Evolutionary conservation across 2,329 filamentous ascomycete genomes (phyloP), one percentile per base, ranked within the genome.

Genomic region (Venturia aucupariae): DNA sequence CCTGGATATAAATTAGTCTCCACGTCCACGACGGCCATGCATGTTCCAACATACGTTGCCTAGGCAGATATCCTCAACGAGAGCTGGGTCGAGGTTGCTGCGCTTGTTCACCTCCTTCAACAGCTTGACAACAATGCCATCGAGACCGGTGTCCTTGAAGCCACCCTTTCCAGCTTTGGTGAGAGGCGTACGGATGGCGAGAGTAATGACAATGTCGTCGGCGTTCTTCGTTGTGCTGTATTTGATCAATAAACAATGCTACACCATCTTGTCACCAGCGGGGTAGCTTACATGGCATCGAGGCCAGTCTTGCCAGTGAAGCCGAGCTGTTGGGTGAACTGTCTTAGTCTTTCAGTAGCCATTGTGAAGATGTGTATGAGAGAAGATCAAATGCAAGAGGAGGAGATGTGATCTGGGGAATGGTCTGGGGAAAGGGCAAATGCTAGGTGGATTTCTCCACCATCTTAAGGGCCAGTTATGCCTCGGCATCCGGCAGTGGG

Each of bases 201-300:
- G 85, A 8, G 94, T 99, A 73, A 97, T 96, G 75, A 99, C 94
- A 64, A 99, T 84, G 80, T 99, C 94, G 75, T 97, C 93, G 70
- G 92, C 86, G 77, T 96, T 95, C 82, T 97, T 92, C 70, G 90
- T 86, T 75, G 64, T 65, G 32, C 64, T 65, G 51, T 41, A 15
- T 24, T 38, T 22, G 10, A 42, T 60, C 39, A 46, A n/a, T 42
- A 24, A 41, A 32, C n/a, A 48, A 22, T 35, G 13, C 46, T 64
- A 15, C 38, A 38, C 24, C 27, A 19, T 24, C 19, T 24, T 24
- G 30, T 38, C 24, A n/a, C n/a, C 55, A 46, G 59, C 41, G 64
- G 60, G 57, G 44, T 42, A 65, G 32, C 60, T 41, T 57, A 65
- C 64, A 65, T 65, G 27, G 32, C 54, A 55, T 65, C 64, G n/a